Evolutionary conservation across 352 stramenopile species (phyloP).

Genomic region (Blastocystis sp.): DNA sequence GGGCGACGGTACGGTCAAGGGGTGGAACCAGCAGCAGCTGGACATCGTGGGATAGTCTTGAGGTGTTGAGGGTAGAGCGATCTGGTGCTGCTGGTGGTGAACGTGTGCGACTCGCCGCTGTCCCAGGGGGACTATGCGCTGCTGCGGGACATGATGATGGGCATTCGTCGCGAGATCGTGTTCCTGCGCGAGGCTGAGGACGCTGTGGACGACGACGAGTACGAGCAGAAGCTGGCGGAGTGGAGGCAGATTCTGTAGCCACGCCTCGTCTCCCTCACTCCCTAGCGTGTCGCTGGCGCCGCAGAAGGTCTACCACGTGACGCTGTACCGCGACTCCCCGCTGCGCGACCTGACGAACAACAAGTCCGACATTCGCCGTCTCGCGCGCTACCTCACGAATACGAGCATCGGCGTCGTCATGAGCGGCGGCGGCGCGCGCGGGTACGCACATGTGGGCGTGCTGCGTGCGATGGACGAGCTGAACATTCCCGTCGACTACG

Average conservation of each 20-base stretch:
- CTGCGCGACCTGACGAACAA: conserved; percentile 17
- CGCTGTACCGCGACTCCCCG: conserved; percentile 19
- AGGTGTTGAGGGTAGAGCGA: conserved; percentile 19
- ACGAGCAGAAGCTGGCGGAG: conserved; percentile 58
- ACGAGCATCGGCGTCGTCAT: conserved; percentile 90
- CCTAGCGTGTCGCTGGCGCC: conserved; percentile 27
- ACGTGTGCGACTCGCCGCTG: conserved; percentile 61
- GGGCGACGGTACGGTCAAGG: conserved; percentile 7
- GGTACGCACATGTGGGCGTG: conserved; percentile 90
- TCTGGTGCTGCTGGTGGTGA: conserved; percentile 62
- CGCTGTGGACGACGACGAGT: conserved; percentile 10
- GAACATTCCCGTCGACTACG: conserved; percentile 88
- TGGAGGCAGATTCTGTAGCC: conserved; percentile 27
- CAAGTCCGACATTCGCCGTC: conserved; percentile 78
- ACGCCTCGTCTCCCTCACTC: not conserved
- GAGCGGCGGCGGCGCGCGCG: conserved; percentile 88
- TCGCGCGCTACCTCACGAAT: conserved; percentile 88
- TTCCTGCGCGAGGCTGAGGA: conserved; percentile 57
- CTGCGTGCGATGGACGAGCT: conserved; percentile 88
- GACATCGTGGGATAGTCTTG: not conserved
- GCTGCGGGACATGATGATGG: conserved; percentile 24
- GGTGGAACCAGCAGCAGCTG: conserved; percentile 36
- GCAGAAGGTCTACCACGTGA: conserved; percentile 57
- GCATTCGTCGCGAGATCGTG: conserved; percentile 66
- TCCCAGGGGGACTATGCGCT: conserved; percentile 1